These are phyloP conservation scores for Xylariaceae sp. DNA, from an alignment of 2,329 filamentous ascomycete species.

Conservation along the genomic window DNA sequence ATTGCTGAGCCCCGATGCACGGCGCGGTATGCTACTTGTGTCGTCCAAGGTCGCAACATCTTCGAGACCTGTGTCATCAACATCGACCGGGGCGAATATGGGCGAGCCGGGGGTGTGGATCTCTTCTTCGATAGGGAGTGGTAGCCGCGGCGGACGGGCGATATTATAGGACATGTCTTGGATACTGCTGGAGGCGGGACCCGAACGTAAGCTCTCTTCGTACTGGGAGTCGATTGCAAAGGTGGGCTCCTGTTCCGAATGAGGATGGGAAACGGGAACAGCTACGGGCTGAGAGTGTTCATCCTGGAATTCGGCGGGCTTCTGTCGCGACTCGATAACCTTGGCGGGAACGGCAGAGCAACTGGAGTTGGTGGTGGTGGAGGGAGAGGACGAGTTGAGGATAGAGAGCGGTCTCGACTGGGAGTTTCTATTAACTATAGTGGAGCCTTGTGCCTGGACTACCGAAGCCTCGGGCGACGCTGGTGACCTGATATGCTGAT, in stretches of 20 bases:
- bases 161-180: conserved; percentile 64
- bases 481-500: conserved; percentile 53
- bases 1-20: conserved; percentile 62
- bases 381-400: conserved; percentile 50
- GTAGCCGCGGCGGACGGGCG: conserved; percentile 80
- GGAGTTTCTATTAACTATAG: conserved; percentile 50
- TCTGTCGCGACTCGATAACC: conserved; percentile 34
- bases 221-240: conserved; percentile 41
- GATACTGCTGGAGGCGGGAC: conserved; percentile 58
- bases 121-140: conserved; percentile 92
- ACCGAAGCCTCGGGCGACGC: conserved; percentile 65
- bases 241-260: conserved; percentile 29
- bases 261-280: conserved; percentile 48
- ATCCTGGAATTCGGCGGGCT: conserved; percentile 38
- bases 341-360: conserved; percentile 33
- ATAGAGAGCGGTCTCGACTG: conserved; percentile 54
- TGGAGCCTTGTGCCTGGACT: conserved; percentile 62
- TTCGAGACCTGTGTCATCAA: conserved; percentile 50
- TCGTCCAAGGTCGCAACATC: conserved; percentile 56
- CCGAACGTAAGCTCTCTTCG: conserved; percentile 45
- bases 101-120: conserved; percentile 87
- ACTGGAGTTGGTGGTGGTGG: conserved; percentile 36
- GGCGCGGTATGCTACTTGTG: conserved; percentile 53
- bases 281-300: conserved; percentile 61
- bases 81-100: conserved; percentile 74